These are phyloP conservation scores for Ambrosiella xylebori DNA, from an alignment of 2,329 filamentous ascomycete species.

Conservation along the genomic window DNA sequence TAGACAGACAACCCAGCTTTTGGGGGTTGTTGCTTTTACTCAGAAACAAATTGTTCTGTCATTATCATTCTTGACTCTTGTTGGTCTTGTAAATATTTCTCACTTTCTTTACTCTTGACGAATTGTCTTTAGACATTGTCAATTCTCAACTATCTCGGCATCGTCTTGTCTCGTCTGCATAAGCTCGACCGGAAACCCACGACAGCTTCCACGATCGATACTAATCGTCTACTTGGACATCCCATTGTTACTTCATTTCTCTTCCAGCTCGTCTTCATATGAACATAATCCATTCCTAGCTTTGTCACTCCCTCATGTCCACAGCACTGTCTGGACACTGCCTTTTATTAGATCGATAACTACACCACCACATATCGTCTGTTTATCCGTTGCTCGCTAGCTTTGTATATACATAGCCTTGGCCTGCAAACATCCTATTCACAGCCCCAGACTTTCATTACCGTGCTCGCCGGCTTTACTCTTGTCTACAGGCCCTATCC, in stretches of 20 bases:
- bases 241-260: not conserved
- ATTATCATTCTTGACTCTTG: too few relatives aligned
- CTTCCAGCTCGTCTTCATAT: not conserved
- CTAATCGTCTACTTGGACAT: not conserved
- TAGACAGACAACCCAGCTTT: too few relatives aligned
- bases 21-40: too few relatives aligned
- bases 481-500: not conserved
- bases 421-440: not conserved
- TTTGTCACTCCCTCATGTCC: not conserved
- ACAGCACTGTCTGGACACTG: not conserved
- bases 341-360: not conserved
- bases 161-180: too few relatives aligned
- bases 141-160: too few relatives aligned
- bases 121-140: too few relatives aligned
- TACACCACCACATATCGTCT: not conserved
- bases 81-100: too few relatives aligned
- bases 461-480: too few relatives aligned
- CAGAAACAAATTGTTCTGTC: too few relatives aligned
- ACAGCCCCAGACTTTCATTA: not conserved
- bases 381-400: not conserved
- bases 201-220: not conserved
- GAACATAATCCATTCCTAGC: not conserved
- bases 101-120: too few relatives aligned
- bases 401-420: not conserved
- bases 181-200: too few relatives aligned